Evolutionary conservation across 2,329 filamentous ascomycete species (phyloP), one percentile per base, ranked within the genome.

Genomic region (Dactylonectria estremocensis): DNA sequence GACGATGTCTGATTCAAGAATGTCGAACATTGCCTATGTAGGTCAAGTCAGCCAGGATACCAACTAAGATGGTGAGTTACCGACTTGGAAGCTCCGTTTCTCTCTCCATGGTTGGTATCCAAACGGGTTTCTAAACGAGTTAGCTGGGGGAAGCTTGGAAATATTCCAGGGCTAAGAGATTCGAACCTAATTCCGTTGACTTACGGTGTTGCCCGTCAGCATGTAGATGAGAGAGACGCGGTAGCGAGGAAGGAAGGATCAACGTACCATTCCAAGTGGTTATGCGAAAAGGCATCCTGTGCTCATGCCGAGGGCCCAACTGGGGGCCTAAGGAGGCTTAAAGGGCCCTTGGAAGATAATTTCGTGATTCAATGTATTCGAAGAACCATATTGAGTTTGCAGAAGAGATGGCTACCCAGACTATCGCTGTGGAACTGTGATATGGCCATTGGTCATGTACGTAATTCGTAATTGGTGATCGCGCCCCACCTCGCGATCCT

Each of bases 1-100:
- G 18, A 98, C 90, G 70, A 99, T 96, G 79, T 99, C 96, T 60
- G 95, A 91, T 79, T 96, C 93, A 7, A 99, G 88, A 49, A 92
- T 93, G 73, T 97, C 93, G 81, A 99, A 98, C 96, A 98, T 98
- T 72, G 92, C 88, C 92, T 94, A 66, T 2, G 55, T 48, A 37
- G 28, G 16, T 24, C 33, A 13, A 4, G 46, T 61, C 16, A 59
- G 55, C 35, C 22, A 13, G 28, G 24, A 46, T 18, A 35, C 14
- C n/a, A 14, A 24, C n/a, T 31, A 8, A 20, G 49, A 43, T 20
- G 43, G 7, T 52, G 35, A 35, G 24, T n/a, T 48, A 22, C 76
- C 56, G 78, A 92, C 92, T 81, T 91, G 86, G 74, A 93, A 95
- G 2, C 89, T 91, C 72, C 89, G 88, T 58, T 89, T 89, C 67